Base-by-base conservation (phyloP, 1,139 yeast species). In the Torulaspora pretoriensis region DNA sequence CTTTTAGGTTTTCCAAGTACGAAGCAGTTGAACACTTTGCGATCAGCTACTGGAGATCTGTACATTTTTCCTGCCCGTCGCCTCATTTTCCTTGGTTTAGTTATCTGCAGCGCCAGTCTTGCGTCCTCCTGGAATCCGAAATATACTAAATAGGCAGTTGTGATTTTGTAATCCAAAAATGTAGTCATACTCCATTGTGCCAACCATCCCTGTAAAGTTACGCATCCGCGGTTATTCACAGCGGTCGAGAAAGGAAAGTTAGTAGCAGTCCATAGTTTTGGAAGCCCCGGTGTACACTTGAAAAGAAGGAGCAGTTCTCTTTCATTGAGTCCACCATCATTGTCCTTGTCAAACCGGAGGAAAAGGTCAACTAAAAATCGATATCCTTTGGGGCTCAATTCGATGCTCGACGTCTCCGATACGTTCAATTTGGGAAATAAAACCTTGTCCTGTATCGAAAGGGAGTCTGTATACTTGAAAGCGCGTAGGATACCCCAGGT, bases 151-250 rank as follows among this genome's bases (percentile, higher is more conserved):
- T 90, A 92, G 43, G 89, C 95, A 46, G 92, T 73, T 0, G 97
- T 89, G 1, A 89, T 83, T 57, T 76, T 80, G 61, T 85, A 81
- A 57, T 89, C 95, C 31, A 92, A 69, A 57, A 81, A 88, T 0
- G 97, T 90, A 0, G 97, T 88, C 82, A 92, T 83, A 55, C 92
- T 83, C 98, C 98, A 92, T 59, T 92, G 97, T 0, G 98, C 97
- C 35, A 92, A 68, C 98, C 98, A 92, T 1, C 98, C 98, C 68
- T 92, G 97, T 26, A 92, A 67, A 0, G 97, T 87, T 2, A 92
- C 92, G 60, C 81, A 78, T 0, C 96, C 97, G 50, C 80, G 81
- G 52, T 88, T 96, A 61, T 89, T 90, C 46, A 95, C 78, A 2
- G 90, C 96, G 5, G 95, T 85, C 1, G 95, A 80, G 19, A 77